Percentiles rank a stretch among this genome's conserved stretches.
phyloP scores from a whole-genome alignment of 176 grass and related monocot genomes.

The Musa troglodytarum region DNA sequence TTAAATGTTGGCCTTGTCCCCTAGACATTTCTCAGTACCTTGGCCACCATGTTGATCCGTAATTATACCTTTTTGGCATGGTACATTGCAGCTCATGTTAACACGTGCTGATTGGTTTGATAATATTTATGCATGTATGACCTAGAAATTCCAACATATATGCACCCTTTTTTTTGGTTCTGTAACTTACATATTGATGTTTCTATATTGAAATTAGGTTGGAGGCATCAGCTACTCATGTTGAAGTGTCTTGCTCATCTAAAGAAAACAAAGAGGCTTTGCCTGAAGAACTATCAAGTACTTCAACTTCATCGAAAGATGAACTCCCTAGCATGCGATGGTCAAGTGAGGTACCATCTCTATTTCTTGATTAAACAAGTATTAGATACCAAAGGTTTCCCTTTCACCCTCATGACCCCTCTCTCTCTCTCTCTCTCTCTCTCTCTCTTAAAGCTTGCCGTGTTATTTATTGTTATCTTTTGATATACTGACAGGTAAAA shows the following conservation, averaged over 20 bases:
- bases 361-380: not conserved
- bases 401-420: not conserved
- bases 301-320: slow-evolving; percentile 21
- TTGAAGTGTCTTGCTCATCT: slow-evolving; percentile 50
- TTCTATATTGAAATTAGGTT: slow-evolving; percentile 40
- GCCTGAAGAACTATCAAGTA: slow-evolving; percentile 28
- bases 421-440: not conserved
- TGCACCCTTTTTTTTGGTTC: not conserved
- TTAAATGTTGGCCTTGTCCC: too few species aligned
- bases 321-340: slow-evolving; percentile 18
- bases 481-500: slow-evolving; percentile 24
- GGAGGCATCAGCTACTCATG: slow-evolving; percentile 55
- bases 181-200: not conserved
- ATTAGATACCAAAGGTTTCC: not conserved
- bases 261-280: slow-evolving; percentile 21
- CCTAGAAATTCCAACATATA: too few species aligned
- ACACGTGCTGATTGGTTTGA: too few species aligned
- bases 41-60: too few species aligned
- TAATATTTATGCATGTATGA: too few species aligned
- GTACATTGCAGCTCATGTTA: too few species aligned
- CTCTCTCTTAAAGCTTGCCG: slow-evolving; percentile 8
- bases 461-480: slow-evolving; percentile 22
- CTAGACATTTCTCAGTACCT: too few species aligned
- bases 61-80: too few species aligned
- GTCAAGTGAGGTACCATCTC: slow-evolving; percentile 28